Conservation (phyloP, 1,284 basidiomycete species). For the Hemileccinum hortonii region DNA sequence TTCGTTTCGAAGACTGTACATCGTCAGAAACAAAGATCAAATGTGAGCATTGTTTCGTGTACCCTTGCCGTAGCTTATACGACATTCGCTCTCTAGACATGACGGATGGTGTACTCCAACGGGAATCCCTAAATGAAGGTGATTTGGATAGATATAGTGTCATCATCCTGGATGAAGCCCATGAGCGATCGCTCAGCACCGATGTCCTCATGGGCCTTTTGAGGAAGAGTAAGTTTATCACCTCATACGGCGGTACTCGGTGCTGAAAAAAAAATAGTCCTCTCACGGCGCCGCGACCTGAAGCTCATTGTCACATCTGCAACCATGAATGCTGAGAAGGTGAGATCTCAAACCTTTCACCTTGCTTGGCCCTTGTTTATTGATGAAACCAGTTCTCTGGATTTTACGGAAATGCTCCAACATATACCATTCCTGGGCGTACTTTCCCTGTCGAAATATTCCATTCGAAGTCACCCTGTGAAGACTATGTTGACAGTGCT, state of each 20-base stretch:
- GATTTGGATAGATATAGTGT: slow-evolving; percentile 94
- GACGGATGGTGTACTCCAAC: slow-evolving; percentile 96
- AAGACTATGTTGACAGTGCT: slow-evolving; percentile 97
- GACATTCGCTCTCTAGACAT: slow-evolving; percentile 59
- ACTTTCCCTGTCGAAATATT: slow-evolving; percentile 98
- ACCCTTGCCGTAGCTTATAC: slow-evolving; percentile 5
- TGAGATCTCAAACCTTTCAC: slow-evolving; percentile 26
- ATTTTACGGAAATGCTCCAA: slow-evolving; percentile 95
- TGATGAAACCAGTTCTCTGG: slow-evolving; percentile 70
- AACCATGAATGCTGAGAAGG: slow-evolving; percentile 99
- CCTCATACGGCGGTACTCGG: background rate
- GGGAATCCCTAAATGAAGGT: slow-evolving; percentile 94
- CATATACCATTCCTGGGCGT: slow-evolving; percentile 95
- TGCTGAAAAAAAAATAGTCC: slow-evolving; percentile 52
- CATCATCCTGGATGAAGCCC: slow-evolving; percentile 96
- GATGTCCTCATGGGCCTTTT: slow-evolving; percentile 97
- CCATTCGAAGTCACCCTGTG: slow-evolving; percentile 96
- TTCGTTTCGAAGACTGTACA: slow-evolving; percentile 98
- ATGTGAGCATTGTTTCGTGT: slow-evolving; percentile 52
- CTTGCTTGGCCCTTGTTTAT: background rate
- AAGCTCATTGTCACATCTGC: slow-evolving; percentile 98
- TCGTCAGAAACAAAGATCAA: slow-evolving; percentile 92
- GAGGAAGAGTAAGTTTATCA: slow-evolving; percentile 71
- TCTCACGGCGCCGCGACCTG: slow-evolving; percentile 87
- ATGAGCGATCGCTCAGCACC: slow-evolving; percentile 93